A percentile compares a stretch with the other conserved stretches of the same genome.
phyloP scores from a whole-genome alignment of 225 moss, liverwort and hornwort species.

The Physcomitrellopsis africana region DNA sequence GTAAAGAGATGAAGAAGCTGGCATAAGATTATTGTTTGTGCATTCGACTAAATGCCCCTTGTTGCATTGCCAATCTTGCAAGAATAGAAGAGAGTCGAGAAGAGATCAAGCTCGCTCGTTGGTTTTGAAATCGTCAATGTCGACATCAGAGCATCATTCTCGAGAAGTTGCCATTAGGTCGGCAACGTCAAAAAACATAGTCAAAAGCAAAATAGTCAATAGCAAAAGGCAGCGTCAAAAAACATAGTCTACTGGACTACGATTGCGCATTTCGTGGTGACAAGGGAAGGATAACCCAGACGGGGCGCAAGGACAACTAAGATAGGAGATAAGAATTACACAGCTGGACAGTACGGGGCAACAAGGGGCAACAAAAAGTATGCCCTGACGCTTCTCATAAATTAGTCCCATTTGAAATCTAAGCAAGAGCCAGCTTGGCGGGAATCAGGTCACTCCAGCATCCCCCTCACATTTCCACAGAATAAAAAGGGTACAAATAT shows the following conservation, averaged over 20 bases:
- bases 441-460: slow-evolving; percentile 1
- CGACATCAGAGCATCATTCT: slow-evolving; percentile 1
- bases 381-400: background rate
- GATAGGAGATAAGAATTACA: background rate
- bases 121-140: slow-evolving; percentile 4
- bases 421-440: slow-evolving; percentile 15
- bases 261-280: background rate
- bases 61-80: background rate
- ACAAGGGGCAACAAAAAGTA: background rate
- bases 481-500: background rate
- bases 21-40: slow-evolving; percentile 1
- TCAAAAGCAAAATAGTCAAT: too few species aligned
- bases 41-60: slow-evolving; percentile 17
- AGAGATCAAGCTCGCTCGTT: background rate
- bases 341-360: slow-evolving; percentile 12
- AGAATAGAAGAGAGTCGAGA: background rate
- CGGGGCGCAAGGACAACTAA: background rate
- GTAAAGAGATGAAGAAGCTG: background rate
- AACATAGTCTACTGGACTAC: background rate
- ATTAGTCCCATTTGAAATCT: slow-evolving; percentile 30
- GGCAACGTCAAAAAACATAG: background rate
- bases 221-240: background rate
- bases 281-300: background rate
- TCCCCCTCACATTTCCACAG: slow-evolving; percentile 34
- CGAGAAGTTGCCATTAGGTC: background rate